These are phyloP conservation scores for Amniculicola lignicola DNA, from an alignment of 495 filamentous ascomycete genomes.

Conservation along the genomic window DNA sequence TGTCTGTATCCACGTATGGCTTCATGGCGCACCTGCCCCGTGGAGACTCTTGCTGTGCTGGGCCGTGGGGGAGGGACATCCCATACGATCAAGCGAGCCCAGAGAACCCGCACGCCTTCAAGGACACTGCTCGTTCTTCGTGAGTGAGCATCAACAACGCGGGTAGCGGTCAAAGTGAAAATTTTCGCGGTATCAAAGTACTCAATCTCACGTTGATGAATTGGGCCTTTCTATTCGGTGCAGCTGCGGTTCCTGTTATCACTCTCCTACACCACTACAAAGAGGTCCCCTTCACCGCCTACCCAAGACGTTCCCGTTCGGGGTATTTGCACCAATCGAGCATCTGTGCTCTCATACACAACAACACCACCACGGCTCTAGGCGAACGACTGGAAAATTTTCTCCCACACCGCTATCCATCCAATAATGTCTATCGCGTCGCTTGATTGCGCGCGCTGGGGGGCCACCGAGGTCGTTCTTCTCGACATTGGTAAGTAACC, in stretches of 20 bases:
- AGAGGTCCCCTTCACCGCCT: constrained; percentile 13
- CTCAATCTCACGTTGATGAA: constrained; percentile 7
- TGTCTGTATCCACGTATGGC: too few species aligned
- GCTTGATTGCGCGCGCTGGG: constrained; percentile 27
- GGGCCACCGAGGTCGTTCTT: constrained; percentile 30
- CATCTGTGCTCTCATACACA: too few species aligned
- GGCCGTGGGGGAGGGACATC: too few species aligned
- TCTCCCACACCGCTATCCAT: constrained; percentile 26
- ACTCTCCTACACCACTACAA: not conserved
- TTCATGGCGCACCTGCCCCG: too few species aligned
- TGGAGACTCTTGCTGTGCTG: too few species aligned
- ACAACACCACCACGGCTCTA: too few species aligned
- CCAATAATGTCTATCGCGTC: constrained; percentile 28
- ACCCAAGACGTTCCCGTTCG: too few species aligned
- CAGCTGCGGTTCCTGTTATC: not conserved
- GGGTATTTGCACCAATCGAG: constrained; percentile 28
- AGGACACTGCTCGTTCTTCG: too few species aligned
- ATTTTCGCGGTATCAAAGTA: too few species aligned
- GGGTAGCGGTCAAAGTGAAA: constrained; percentile 4
- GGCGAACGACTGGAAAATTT: constrained; percentile 29
- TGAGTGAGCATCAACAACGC: too few species aligned
- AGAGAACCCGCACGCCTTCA: too few species aligned
- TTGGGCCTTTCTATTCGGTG: constrained; percentile 14
- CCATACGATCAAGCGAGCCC: too few species aligned
- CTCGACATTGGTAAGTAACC: constrained; percentile 43